These are phyloP conservation scores for Pythium chondricola DNA, from an alignment of 352 stramenopile species.

Conservation along the genomic window DNA sequence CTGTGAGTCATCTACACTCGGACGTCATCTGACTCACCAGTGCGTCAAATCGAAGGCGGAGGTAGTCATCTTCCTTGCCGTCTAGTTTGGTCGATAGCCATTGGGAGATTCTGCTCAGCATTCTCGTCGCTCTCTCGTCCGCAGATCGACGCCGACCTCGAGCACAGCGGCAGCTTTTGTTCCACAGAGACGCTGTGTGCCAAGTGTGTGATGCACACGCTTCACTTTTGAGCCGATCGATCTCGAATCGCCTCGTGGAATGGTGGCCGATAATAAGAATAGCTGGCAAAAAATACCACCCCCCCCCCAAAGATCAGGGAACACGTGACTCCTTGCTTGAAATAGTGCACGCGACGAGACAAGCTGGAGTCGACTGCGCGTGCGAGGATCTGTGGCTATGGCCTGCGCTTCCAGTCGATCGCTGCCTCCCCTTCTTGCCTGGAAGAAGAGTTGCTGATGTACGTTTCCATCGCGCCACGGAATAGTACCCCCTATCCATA, in stretches of 20 bases:
- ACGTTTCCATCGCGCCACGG: slow-evolving; percentile 20
- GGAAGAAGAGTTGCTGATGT: too few relatives aligned
- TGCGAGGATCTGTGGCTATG: too few relatives aligned
- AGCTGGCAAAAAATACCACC: too few relatives aligned
- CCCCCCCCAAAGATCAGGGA: too few relatives aligned
- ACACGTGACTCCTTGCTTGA: too few relatives aligned
- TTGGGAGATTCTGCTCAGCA: slow-evolving; percentile 60
- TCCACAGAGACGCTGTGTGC: too few relatives aligned
- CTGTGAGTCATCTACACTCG: background rate
- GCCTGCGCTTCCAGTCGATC: too few relatives aligned
- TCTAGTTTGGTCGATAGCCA: slow-evolving; percentile 60
- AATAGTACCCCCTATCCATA: slow-evolving; percentile 16
- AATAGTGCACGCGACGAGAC: slow-evolving; percentile 6
- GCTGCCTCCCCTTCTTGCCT: background rate
- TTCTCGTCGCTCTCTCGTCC: slow-evolving; percentile 9
- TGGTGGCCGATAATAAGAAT: slow-evolving; percentile 15
- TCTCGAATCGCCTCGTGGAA: too few relatives aligned
- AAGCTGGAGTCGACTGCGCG: background rate
- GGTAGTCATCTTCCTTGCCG: slow-evolving; percentile 40
- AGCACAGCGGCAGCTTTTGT: too few relatives aligned
- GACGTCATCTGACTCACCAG: slow-evolving; percentile 28
- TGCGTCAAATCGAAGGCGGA: slow-evolving; percentile 51
- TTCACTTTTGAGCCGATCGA: too few relatives aligned
- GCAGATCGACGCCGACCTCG: too few relatives aligned
- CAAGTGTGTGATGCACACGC: too few relatives aligned